A percentile compares a stretch with the other conserved stretches of the same genome.
These are phyloP conservation scores for Nicotiana undulata DNA, from an alignment of 257 asterid species.

Conservation along the genomic window DNA sequence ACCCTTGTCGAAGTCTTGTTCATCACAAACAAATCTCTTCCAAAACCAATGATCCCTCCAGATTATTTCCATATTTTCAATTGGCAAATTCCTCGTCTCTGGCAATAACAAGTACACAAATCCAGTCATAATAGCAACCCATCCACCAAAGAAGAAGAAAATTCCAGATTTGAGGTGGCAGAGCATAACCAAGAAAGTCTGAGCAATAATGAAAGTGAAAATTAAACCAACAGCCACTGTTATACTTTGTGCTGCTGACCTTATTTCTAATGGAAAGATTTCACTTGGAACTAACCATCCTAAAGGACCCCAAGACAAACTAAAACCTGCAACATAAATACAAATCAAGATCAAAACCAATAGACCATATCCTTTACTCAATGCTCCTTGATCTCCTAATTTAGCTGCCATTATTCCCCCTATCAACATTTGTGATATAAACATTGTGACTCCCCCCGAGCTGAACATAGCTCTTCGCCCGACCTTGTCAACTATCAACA, in stretches of 20 bases:
- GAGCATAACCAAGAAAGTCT: constrained; percentile 36
- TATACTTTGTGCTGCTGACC: constrained; percentile 51
- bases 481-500: constrained; percentile 23
- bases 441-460: constrained; percentile 31
- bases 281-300: constrained; percentile 50
- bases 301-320: constrained; percentile 49
- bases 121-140: constrained; percentile 40
- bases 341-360: constrained; percentile 22
- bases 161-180: constrained; percentile 41
- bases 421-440: constrained; percentile 16
- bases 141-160: constrained; percentile 46
- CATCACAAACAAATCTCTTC: constrained; percentile 15
- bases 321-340: constrained; percentile 36
- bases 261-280: constrained; percentile 40
- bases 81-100: constrained; percentile 43
- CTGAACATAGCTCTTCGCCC: constrained; percentile 29
- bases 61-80: constrained; percentile 33
- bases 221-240: constrained; percentile 26
- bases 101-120: constrained; percentile 31
- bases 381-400: constrained; percentile 30
- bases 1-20: not conserved
- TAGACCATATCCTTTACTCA: constrained; percentile 17
- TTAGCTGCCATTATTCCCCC: constrained; percentile 34
- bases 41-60: constrained; percentile 50
- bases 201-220: constrained; percentile 36